phyloP scores from a whole-genome alignment of 2,329 filamentous ascomycete species.

The Fusarium keratoplasticum region DNA sequence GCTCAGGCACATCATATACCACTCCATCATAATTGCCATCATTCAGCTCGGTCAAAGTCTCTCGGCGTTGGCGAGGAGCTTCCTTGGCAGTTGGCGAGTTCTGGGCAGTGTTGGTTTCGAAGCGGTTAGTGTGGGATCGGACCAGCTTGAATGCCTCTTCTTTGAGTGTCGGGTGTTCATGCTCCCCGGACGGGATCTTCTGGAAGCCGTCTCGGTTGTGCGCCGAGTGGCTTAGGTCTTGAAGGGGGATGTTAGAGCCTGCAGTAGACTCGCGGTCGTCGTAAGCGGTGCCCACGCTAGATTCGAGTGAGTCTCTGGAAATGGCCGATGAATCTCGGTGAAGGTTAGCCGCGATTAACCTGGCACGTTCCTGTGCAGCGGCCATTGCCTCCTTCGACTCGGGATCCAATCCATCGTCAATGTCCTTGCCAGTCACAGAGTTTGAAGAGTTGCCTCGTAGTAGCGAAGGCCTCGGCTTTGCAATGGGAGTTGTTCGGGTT shows the following conservation, averaged over 20 bases:
- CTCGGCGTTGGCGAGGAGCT: conserved; percentile 26
- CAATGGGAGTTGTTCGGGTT: conserved; percentile 21
- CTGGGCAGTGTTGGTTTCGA: conserved; percentile 23
- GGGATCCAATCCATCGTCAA: conserved; percentile 41
- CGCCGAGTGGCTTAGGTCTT: conserved; percentile 42
- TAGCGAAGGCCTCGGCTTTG: conserved; percentile 55
- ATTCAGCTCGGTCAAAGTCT: conserved; percentile 49
- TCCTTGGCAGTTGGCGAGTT: conserved; percentile 17
- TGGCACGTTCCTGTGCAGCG: conserved; percentile 58
- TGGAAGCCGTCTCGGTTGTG: conserved; percentile 33
- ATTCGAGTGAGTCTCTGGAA: conserved; percentile 54
- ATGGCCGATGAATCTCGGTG: conserved; percentile 49
- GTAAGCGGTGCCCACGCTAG: conserved; percentile 46
- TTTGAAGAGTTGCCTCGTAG: conserved; percentile 56
- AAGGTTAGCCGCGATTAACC: conserved; percentile 55
- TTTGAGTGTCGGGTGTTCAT: conserved; percentile 23
- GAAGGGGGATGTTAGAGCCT: conserved; percentile 48
- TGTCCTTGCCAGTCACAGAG: conserved; percentile 48
- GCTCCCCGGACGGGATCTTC: conserved; percentile 24
- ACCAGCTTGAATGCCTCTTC: conserved; percentile 58
- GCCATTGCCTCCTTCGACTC: conserved; percentile 50
- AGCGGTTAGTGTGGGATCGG: conserved; percentile 53
- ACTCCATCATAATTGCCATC: conserved; percentile 54
- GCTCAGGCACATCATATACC: conserved; percentile 55
- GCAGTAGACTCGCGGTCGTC: conserved; percentile 43